A percentile compares a stretch with the other conserved stretches of the same genome.
phyloP scores from a whole-genome alignment of 305 asterid species.

The Vinca major region DNA sequence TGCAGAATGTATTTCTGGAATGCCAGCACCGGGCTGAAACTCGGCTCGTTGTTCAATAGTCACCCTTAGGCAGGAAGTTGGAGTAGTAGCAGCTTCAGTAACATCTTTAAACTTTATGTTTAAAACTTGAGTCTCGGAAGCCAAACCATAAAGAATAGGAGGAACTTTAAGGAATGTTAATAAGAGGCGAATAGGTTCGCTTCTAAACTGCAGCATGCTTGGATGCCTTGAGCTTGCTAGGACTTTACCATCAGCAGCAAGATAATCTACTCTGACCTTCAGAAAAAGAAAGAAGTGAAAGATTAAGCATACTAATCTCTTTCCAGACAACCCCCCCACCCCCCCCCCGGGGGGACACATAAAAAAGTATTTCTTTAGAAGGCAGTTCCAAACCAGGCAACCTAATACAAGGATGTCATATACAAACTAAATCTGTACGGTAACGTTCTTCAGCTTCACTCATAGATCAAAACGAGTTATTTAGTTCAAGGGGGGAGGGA shows the following conservation, averaged over 20 bases:
- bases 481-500: neutral
- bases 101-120: conserved; percentile 45
- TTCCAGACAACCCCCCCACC: too few relatives aligned
- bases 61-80: conserved; percentile 62
- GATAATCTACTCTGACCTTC: conserved; percentile 76
- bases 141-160: conserved; percentile 61
- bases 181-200: conserved; percentile 47
- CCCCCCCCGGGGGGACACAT: too few relatives aligned
- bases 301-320: neutral
- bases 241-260: conserved; percentile 42
- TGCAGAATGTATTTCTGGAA: conserved; percentile 71
- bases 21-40: conserved; percentile 56
- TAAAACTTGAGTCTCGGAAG: conserved; percentile 74
- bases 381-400: neutral
- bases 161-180: conserved; percentile 56
- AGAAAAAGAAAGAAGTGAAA: conserved; percentile 12
- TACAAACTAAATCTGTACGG: neutral
- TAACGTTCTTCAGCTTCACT: neutral
- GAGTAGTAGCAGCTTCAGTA: conserved; percentile 38
- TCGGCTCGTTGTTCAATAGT: conserved; percentile 79
- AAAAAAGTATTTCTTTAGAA: neutral
- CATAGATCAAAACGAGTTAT: neutral
- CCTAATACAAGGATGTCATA: neutral
- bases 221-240: conserved; percentile 62
- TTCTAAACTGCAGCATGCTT: conserved; percentile 52